Base-by-base conservation (phyloP, 306 rosid genomes). In the Casuarina glauca region DNA sequence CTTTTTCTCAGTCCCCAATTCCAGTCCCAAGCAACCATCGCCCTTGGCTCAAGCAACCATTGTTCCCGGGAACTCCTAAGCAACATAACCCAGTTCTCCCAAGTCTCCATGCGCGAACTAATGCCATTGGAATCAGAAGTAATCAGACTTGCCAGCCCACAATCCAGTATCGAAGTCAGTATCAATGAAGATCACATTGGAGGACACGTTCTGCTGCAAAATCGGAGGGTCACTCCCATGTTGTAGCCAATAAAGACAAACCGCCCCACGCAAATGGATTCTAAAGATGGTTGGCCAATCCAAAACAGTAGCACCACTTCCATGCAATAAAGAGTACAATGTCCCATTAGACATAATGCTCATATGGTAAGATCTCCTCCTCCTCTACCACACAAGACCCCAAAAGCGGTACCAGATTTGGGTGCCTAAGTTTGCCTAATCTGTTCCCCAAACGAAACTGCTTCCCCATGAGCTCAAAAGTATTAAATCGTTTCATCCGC, bases 91-190 rank as follows among this genome's bases (percentile, higher is more conserved):
- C 1, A 95, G 88, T 73, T 95, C 99, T 78, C 98, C 98, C 82
- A 93, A 82, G 78, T 95, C 97, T 5, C 97, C 97, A 70, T 84
- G 87, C 63, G 88, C 90, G 12, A 82, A 80, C 90, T 84, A 64
- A 95, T 84, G 62, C 77, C 97, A 20, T 78, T 81, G 10, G 93
- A 49, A 48, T 92, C 93, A 20, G 91, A 82, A 0, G 93, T 73
- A 91, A 87, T 85, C 11, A 95, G 94, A 84, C 89, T 87, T 1
- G 99, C 97, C 39, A 95, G 88, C 38, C 99, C 99, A 77, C 84
- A 92, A 76, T 95, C 97, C 93, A 16, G 97, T 90, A 83, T 95
- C 99, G 43, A 89, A 95, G 71, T 95, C 99, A 67, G 92, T 97
- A 6, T 95, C 97, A 0, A 93, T 84, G 57, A 88, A 88, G 26